These are phyloP conservation scores for Helotiales sp. DNA, from an alignment of 2,329 filamentous ascomycete genomes.

Conservation along the genomic window DNA sequence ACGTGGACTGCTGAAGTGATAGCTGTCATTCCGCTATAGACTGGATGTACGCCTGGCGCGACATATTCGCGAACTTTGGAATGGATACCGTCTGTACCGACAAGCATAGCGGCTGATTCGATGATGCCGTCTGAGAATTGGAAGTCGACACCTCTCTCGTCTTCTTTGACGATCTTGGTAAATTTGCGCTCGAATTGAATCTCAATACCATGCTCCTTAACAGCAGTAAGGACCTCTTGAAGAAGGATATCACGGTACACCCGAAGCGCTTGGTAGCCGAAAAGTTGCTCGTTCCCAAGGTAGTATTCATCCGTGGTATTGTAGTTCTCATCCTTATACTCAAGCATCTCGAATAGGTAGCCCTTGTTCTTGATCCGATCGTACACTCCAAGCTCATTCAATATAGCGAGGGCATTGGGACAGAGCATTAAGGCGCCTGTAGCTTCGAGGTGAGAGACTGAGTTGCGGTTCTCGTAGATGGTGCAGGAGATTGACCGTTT, in stretches of 20 bases:
- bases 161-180: slow-evolving; percentile 42
- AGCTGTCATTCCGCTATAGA: slow-evolving; percentile 49
- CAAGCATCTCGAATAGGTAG: slow-evolving; percentile 51
- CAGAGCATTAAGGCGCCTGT: slow-evolving; percentile 60
- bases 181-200: slow-evolving; percentile 52
- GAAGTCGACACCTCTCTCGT: slow-evolving; percentile 42
- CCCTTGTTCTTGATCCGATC: slow-evolving; percentile 42
- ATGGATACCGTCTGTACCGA: slow-evolving; percentile 62
- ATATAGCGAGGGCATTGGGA: slow-evolving; percentile 55
- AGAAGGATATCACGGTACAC: slow-evolving; percentile 55
- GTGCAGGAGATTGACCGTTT: slow-evolving; percentile 48
- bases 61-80: slow-evolving; percentile 54
- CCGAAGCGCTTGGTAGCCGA: slow-evolving; percentile 54
- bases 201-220: slow-evolving; percentile 41
- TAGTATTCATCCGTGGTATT: slow-evolving; percentile 43
- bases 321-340: slow-evolving; percentile 43
- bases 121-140: slow-evolving; percentile 48
- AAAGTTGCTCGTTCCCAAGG: slow-evolving; percentile 47
- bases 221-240: slow-evolving; percentile 44
- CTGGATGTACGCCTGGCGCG: slow-evolving; percentile 47
- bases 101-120: slow-evolving; percentile 43
- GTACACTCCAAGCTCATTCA: slow-evolving; percentile 52
- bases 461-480: slow-evolving; percentile 51
- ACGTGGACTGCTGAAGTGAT: slow-evolving; percentile 33
- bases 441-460: slow-evolving; percentile 45